Conservation (phyloP, 2,329 filamentous ascomycete genomes). For the Beauveria caledonica region DNA sequence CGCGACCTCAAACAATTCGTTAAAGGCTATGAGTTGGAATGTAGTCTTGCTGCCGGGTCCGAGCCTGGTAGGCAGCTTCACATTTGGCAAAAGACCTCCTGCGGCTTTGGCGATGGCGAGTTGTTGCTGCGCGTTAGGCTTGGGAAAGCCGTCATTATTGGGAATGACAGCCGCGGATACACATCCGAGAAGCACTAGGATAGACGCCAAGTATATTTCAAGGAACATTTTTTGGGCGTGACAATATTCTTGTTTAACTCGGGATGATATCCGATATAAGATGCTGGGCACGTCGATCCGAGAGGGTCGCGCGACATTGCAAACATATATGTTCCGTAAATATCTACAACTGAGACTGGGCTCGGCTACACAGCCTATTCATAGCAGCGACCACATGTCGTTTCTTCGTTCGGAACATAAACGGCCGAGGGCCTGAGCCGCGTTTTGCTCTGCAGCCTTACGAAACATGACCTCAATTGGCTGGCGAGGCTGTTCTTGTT, state of each 20-base stretch:
- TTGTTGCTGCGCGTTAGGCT: constrained; percentile 40
- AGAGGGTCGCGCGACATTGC: neutral
- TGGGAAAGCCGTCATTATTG: constrained; percentile 49
- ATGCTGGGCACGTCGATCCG: neutral
- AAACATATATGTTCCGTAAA: neutral
- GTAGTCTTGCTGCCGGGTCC: constrained; percentile 43
- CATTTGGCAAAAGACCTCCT: constrained; percentile 54
- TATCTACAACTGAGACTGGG: neutral
- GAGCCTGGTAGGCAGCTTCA: constrained; percentile 41
- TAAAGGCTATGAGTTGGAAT: constrained; percentile 60
- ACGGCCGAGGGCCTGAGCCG: neutral
- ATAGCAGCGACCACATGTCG: neutral
- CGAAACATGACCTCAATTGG: neutral
- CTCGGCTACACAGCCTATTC: neutral
- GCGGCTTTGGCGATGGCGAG: constrained; percentile 44
- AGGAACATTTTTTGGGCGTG: neutral
- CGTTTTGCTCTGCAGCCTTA: neutral
- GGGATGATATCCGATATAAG: no score
- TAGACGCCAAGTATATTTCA: neutral
- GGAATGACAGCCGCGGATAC: constrained; percentile 27
- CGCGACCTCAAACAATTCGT: constrained; percentile 64
- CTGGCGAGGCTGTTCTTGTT: neutral
- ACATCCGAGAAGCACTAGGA: neutral
- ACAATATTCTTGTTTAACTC: neutral
- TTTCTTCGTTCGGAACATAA: neutral